Evolutionary conservation across 176 grass and related monocot genomes (phyloP).

Genomic region (Oropetium thomaeum): DNA sequence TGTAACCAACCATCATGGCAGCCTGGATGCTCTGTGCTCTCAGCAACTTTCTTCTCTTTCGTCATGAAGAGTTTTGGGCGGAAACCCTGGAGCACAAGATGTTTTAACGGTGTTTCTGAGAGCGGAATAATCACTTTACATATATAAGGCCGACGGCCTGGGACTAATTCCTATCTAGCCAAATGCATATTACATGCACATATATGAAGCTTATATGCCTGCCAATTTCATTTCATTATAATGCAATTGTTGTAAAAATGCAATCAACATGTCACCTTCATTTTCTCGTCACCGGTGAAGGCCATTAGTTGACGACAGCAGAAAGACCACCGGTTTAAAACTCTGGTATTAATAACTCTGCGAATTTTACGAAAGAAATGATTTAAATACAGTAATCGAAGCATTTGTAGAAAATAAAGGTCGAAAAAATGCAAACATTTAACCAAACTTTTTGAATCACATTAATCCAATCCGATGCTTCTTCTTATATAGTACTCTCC

Average conservation of each 20-base stretch:
- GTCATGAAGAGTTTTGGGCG: slow-evolving; percentile 41
- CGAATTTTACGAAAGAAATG: background rate
- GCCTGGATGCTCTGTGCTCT: slow-evolving; percentile 35
- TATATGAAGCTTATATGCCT: too few species aligned
- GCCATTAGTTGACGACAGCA: slow-evolving; percentile 25
- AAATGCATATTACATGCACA: too few species aligned
- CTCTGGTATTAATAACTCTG: background rate
- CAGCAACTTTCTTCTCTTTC: slow-evolving; percentile 64
- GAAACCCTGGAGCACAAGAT: slow-evolving; percentile 35
- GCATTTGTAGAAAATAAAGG: background rate
- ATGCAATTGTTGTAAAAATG: background rate
- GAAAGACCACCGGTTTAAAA: too few species aligned
- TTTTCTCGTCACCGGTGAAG: slow-evolving; percentile 43
- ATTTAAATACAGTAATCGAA: background rate
- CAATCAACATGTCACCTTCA: slow-evolving; percentile 48
- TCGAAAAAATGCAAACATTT: background rate
- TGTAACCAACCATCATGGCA: slow-evolving; percentile 40
- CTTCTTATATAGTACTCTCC: too few species aligned
- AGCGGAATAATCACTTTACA: too few species aligned
- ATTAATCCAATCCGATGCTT: background rate
- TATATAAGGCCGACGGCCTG: too few species aligned
- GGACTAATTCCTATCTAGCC: too few species aligned
- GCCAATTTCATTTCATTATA: slow-evolving; percentile 1
- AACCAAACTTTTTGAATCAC: background rate
- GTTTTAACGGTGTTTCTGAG: background rate